Conservation (phyloP, 495 filamentous ascomycete genomes). For the Penicillium odoratum region DNA sequence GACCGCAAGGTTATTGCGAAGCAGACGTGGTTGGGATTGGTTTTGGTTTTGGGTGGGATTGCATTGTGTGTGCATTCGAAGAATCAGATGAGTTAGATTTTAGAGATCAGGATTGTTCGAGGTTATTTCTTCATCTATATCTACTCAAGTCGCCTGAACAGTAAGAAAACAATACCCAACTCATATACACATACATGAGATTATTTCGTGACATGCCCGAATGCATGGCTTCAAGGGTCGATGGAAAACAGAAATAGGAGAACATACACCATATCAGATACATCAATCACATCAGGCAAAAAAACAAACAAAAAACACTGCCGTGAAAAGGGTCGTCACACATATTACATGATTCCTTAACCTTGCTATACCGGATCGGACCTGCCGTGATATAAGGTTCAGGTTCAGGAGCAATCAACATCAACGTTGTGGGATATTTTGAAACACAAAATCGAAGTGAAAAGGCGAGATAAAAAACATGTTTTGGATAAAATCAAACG, state of each 20-base stretch:
- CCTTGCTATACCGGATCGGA: slow-evolving; percentile 30
- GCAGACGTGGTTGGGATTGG: slow-evolving; percentile 91
- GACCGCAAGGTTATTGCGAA: slow-evolving; percentile 84
- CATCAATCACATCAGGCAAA: slow-evolving; percentile 18
- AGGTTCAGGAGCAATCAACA: slow-evolving; percentile 2
- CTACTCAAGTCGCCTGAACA: neutral
- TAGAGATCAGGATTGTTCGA: neutral
- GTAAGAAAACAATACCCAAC: slow-evolving; percentile 2
- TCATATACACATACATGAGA: slow-evolving; percentile 26
- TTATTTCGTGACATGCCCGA: neutral
- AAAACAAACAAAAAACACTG: neutral
- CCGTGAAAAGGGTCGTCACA: slow-evolving; percentile 19
- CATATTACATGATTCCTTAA: slow-evolving; percentile 23
- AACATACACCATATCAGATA: slow-evolving; percentile 8
- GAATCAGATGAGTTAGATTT: slow-evolving; percentile 21
- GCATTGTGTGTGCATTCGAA: slow-evolving; percentile 77
- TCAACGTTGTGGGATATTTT: slow-evolving; percentile 22
- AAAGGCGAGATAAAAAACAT: slow-evolving; percentile 23
- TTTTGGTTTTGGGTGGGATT: slow-evolving; percentile 77
- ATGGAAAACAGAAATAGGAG: slow-evolving; percentile 4
- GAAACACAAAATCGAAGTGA: slow-evolving; percentile 17
- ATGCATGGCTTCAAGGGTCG: neutral
- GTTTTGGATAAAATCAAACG: slow-evolving; percentile 35
- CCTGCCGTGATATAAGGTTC: slow-evolving; percentile 33
- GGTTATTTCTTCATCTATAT: slow-evolving; percentile 16